Base-by-base conservation (phyloP, 371 early-diverging fungal species). In the Umbelopsis sp. region DNA sequence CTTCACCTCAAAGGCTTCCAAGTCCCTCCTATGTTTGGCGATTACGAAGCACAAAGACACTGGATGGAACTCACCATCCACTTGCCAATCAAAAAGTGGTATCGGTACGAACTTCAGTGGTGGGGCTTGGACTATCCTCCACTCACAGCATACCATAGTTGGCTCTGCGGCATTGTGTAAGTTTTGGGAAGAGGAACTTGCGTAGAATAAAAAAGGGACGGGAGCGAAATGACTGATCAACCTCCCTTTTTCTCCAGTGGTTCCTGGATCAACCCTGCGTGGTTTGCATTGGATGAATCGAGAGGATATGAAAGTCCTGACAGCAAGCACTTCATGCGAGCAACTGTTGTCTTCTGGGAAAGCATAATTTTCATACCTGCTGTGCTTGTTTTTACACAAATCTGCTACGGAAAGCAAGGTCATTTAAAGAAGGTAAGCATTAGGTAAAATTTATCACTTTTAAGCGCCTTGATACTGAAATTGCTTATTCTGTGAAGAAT, bases 41-140 rank as follows among this genome's bases (percentile, higher is more conserved):
- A 98, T 80, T 98, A 95, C 80, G 97, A 98, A 73, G 97, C 99
- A 5, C 99, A 98, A 73, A 85, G 99, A 29, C 97, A 98, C 77
- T 98, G 97, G 97, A 91, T 98, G 91, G 97, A 97, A 76, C 79
- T 97, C 41, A 96, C 97, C 0, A 71, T 79, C 5, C 89, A 94
- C 69, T 74, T 96, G 57, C 94, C 96, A 0, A 69, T 83, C 14
- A 72, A 73, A 12, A 73, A 91, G 68, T 98, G 99, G 99, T 98
- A 98, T 76, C 80, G 77, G 22, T 94, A 96, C 77, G 91, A 92
- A 69, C 81, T 93, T 32, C 73, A 88, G 44, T 96, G 96, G 87
- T 98, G 97, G 94, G 97, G 96, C 0, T 87, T 98, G 44, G 99
- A 98, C 80, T 98, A 98, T 75, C 97, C 99, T 45, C 97, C 97